Evolutionary conservation across 805 yeast species (phyloP).

Genomic region (Debaryomyces hansenii): DNA sequence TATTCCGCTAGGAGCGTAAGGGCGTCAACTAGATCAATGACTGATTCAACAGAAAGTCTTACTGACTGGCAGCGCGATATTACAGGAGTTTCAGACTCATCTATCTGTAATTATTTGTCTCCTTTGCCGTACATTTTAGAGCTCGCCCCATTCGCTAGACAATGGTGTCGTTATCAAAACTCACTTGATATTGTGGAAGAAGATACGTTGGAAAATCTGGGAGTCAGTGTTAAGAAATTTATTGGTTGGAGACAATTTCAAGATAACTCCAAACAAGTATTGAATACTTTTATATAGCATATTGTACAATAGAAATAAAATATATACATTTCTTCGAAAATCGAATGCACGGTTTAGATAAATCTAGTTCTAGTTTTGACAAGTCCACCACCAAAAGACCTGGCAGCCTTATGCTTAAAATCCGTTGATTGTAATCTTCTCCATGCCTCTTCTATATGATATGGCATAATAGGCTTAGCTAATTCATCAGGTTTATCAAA

Average conservation of each 20-base stretch:
- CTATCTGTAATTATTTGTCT: constrained; percentile 25
- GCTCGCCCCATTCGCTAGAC: constrained; percentile 29
- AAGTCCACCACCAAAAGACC: constrained; percentile 73
- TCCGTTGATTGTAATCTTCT: constrained; percentile 63
- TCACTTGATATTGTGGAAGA: constrained; percentile 22
- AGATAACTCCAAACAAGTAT: constrained; percentile 12
- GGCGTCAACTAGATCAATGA: constrained; percentile 3
- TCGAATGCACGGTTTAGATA: constrained; percentile 36
- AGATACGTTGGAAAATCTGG: constrained; percentile 10
- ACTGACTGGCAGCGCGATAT: not conserved
- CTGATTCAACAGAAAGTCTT: constrained; percentile 11
- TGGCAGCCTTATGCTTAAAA: constrained; percentile 59
- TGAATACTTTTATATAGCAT: constrained; percentile 8
- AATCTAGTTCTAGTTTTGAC: constrained; percentile 52
- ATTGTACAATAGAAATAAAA: constrained; percentile 1
- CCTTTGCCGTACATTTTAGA: constrained; percentile 28
- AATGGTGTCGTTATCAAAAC: constrained; percentile 35
- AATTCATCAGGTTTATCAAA: constrained; percentile 90
- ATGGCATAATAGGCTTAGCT: constrained; percentile 72
- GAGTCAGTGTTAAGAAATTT: constrained; percentile 23
- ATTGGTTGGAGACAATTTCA: constrained; percentile 39
- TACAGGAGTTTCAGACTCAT: constrained; percentile 35
- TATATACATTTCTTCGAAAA: not conserved
- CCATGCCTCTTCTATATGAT: constrained; percentile 90
- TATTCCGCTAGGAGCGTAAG: constrained; percentile 19